Percentiles rank a stretch among this genome's conserved stretches.
Evolutionary conservation across 768 basidiomycete species (phyloP).

Genomic region (Russula vinacea): DNA sequence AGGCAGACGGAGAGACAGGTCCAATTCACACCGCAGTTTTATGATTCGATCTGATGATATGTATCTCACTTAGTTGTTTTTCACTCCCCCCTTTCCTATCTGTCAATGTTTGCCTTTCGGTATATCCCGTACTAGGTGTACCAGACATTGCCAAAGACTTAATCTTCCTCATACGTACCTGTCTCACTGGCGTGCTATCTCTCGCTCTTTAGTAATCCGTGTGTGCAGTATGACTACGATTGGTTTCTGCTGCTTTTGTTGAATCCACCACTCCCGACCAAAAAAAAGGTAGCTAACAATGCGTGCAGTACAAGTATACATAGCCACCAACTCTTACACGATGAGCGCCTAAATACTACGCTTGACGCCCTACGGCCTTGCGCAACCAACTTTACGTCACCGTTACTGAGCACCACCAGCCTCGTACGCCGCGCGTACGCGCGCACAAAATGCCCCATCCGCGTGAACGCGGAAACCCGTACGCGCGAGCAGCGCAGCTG

Average conservation of each 20-base stretch:
- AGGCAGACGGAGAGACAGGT: not conserved
- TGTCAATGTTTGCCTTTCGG: not conserved
- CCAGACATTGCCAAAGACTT: conserved; percentile 7
- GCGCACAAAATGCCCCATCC: conserved; percentile 24
- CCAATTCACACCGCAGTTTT: not conserved
- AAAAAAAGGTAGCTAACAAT: not conserved
- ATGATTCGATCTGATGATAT: conserved; percentile 2
- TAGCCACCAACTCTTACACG: not conserved
- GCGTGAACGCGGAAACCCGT: conserved; percentile 26
- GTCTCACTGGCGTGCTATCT: not conserved
- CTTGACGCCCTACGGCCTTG: not conserved
- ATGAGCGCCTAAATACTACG: not conserved
- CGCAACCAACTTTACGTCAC: not conserved
- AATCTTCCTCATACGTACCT: not conserved
- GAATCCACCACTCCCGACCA: not conserved
- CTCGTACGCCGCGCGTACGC: conserved; percentile 26
- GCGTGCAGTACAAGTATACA: not conserved
- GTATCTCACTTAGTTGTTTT: not conserved
- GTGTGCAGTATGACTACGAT: not conserved
- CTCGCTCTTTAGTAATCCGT: not conserved
- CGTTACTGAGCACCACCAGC: not conserved
- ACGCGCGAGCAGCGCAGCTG: conserved; percentile 24
- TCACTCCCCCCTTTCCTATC: not conserved
- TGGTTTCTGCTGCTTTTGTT: not conserved
- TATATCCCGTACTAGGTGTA: not conserved